Base-by-base conservation (phyloP, 2,329 filamentous ascomycete genomes). In the Colletotrichum sp. region DNA sequence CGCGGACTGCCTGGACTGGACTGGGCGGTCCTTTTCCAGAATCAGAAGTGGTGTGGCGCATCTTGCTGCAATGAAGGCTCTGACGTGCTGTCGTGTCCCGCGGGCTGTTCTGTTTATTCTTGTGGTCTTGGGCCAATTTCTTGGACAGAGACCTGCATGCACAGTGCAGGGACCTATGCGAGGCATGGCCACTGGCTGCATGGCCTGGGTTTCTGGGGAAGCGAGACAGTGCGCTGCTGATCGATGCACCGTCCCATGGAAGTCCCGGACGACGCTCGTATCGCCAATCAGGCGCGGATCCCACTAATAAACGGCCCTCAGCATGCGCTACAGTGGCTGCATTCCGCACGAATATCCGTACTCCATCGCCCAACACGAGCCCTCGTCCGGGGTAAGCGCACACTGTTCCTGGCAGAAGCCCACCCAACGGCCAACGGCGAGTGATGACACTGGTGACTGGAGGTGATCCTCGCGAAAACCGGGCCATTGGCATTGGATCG, bases 331-430 rank as follows among this genome's bases (percentile, higher is more conserved):
- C 43, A 75, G 73, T 68, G 73, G 64, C 73, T 76, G 70, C 73
- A 76, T 71, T 71, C 61, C 68, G 52, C 38, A 28, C 64, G n/a
- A 52, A 21, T 52, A 52, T 52, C n/a, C 30, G 9, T 9, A n/a
- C 43, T 58, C 73, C 70, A 60, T 73, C 48, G 60, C 48, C 36
- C 56, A 73, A 76, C 70, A 76, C 73, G 73, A 76, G 58, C 73
- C 65, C 58, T 69, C 70, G 48, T 76, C 70, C n/a, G 70, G 70
- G 70, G 73, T 64, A 65, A 52, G 43, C 61, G n/a, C 26, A 18
- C 43, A 18, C 60, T 28, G 48, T 71, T 12, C 72, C 68, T 75
- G 68, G 32, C 68, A 75, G 55, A 66, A 58, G 66, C 55, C 68
- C 69, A 75, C 73, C 26, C 21, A 72, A 67, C 55, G 56, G 56